phyloP scores from a whole-genome alignment of 202 grass and related monocot species.

The Panicum hallii region DNA sequence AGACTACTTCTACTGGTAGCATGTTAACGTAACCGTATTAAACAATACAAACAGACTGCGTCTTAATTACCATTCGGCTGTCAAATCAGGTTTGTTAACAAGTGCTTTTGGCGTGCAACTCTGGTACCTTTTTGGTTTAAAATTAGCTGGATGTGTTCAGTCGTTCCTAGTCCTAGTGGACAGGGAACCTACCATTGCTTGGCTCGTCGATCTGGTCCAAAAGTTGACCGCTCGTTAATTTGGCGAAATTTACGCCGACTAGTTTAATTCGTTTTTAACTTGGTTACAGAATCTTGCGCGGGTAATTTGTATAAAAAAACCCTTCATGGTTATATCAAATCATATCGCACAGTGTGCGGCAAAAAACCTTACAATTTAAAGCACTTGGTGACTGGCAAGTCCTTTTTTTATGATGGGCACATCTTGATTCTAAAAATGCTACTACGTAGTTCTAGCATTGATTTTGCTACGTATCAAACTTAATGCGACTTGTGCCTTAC shows the following conservation, averaged over 20 bases:
- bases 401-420: no score
- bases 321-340: neutral
- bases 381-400: no score
- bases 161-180: neutral
- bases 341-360: neutral
- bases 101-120: slow-evolving; percentile 4
- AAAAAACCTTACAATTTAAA: no score
- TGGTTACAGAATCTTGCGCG: neutral
- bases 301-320: neutral
- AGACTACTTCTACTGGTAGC: neutral
- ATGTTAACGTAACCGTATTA: neutral
- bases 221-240: neutral
- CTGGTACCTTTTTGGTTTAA: neutral
- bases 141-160: neutral
- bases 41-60: neutral
- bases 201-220: neutral
- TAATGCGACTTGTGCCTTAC: no score
- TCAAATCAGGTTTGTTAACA: slow-evolving; percentile 27
- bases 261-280: neutral
- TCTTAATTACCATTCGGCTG: neutral
- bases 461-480: no score
- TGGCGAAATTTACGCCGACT: neutral
- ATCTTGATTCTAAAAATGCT: no score
- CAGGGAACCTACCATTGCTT: neutral
- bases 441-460: no score